Base-by-base conservation (phyloP, 371 early-diverging fungal genomes). In the Haplosporangium sp. region DNA sequence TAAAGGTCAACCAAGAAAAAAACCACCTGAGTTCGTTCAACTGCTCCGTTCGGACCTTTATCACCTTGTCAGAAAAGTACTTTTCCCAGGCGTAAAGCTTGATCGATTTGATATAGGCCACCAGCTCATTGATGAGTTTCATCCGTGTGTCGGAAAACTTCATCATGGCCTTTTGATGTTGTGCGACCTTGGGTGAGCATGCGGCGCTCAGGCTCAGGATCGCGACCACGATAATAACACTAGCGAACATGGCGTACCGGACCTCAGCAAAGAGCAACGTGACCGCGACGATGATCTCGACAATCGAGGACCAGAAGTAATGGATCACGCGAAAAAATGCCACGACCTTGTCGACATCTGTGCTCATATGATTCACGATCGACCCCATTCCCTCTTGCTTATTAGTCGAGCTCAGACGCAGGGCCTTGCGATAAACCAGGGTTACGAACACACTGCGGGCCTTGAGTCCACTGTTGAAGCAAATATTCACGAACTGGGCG, bases 331-430 rank as follows among this genome's bases (percentile, higher is more conserved):
- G 18, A 59, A 86, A 86, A 23, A 92, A 74, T 38, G 89, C 89
- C 60, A 88, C 85, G 47, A 93, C 69, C 62, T 89, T 81, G 63
- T 92, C 89, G 16, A 95, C 91, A 82, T 97, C 96, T 1, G 94
- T 94, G 60, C 91, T 90, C 95, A 95, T 95, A 47, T 87, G 89
- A 62, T 95, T 96, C 36, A 94, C 93, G 64, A 96, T 95, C 62
- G 91, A 29, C 12, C 75, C 81, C 66, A 72, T 95, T 18, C 89
- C 92, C 54, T 86, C 84, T 73, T 95, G 95, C 11, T 95, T 88
- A 68, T 93, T 89, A 9, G 86, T 85, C 64, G 91, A 92, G 55
- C 95, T 94, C 41, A 97, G 85, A 2, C 87, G 82, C 65, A 95
- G 74, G 0, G 93, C 85, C 80, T 97, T 97, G 75, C 89, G 90